Base-by-base conservation (phyloP, 345 rosid species). In the Citrus medica region DNA sequence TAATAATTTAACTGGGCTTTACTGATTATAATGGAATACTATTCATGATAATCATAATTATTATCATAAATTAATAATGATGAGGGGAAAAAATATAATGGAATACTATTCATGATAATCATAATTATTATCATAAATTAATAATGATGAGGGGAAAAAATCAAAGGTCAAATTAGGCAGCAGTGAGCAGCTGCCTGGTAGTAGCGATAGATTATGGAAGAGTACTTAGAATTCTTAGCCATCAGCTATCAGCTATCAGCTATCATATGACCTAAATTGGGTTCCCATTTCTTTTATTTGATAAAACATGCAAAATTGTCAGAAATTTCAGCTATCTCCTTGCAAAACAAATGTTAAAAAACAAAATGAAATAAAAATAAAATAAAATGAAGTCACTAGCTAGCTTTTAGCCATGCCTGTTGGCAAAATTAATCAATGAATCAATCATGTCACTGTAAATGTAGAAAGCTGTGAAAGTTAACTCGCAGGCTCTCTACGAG, bases 401-500 rank as follows among this genome's bases (percentile, higher is more conserved):
- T n/a, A 78, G 81, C 83, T 82, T 85, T 89, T 70, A 65, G 77
- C 73, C 83, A 79, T 79, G 60, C 82, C 64, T 68, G 66, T 30
- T 30, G 22, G 5, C 14, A 61, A 79, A 60, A 30, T 77, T 75
- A 86, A 84, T 84, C 89, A 86, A 83, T 80, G 89, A 59, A 82
- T 85, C 88, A 84, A 85, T 90, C 89, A 88, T 87, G 69, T 74
- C 83, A 68, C 79, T 69, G 80, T 85, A 80, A 86, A 83, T 61
- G 56, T 71, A 66, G 68, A 83, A 87, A 83, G 86, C 70, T 79
- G 76, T 56, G 56, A 75, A 51, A 53, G 55, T 25, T 80, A 75
- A 66, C 58, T 17, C 19, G 27, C 27, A 25, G 27, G 27, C 27
- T 25, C 27, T 25, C 27, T 25, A 25, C 27, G 27, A 25, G 27